Base-by-base conservation (phyloP, 768 basidiomycete species). In the Coprinopsis strossmayeri region DNA sequence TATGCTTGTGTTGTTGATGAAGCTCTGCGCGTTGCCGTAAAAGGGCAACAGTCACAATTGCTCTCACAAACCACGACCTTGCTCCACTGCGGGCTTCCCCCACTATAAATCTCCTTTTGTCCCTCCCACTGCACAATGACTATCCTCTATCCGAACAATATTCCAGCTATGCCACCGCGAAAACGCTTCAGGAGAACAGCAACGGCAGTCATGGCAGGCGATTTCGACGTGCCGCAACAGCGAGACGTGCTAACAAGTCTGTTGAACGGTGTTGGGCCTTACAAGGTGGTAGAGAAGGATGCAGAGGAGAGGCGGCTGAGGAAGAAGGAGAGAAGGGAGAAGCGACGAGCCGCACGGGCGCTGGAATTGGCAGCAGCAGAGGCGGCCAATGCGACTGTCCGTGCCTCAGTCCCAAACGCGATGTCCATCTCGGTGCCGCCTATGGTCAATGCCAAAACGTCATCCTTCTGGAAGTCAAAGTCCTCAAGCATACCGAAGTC, bases 171-270 rank as follows among this genome's bases (percentile, higher is more conserved):
- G 47, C 49, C 49, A 5, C 63, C 67, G 3, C 56, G 59, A 45
- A 76, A 76, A 59, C 73, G 64, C 46, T 62, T 62, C 24, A 68
- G 76, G 17, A 82, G 88, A 50, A 82, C 77, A 41, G 88, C 88
- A 37, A 91, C 88, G 5, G 62, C 80, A 7, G 82, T 90, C 34
- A 77, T 89, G 65, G 80, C 86, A 0, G 88, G 88, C 55, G 68
- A 73, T 60, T 88, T 87, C 63, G 88, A 90, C 68, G 62, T 72
- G 3, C 74, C 74, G 17, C 81, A 83, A 0, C 60, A 73, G 30
- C 77, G 88, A 61, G 87, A 90, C 66, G 85, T 84, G 53, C 72
- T 91, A 55, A 90, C 88, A 12, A 86, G 83, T 64, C 64, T 89
- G 43, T 69, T 90, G 58, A 89, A 89, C 58, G 86, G 87, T 44